Conservation (phyloP, 2,329 filamentous ascomycete genomes). For the Tolypocladium tropicale region DNA sequence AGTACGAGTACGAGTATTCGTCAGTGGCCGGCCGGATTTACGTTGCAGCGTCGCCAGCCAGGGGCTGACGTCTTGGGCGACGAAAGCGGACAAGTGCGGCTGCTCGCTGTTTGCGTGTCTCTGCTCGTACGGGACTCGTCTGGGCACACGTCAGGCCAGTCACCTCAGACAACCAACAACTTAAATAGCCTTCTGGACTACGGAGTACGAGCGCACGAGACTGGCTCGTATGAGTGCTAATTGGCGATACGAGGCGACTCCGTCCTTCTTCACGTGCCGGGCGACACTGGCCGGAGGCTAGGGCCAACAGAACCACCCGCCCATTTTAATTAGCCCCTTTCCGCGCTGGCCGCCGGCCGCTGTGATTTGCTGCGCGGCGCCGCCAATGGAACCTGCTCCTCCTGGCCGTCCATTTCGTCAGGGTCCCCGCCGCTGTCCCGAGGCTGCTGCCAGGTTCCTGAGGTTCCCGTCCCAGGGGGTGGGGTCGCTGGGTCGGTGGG, state of each 20-base stretch:
- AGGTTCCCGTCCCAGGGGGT: background rate
- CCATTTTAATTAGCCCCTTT: background rate
- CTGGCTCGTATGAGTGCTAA: background rate
- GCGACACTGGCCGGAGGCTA: background rate
- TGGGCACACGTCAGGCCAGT: no score
- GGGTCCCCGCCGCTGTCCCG: background rate
- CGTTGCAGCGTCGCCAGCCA: no score
- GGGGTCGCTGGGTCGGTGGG: no score
- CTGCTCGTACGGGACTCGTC: no score
- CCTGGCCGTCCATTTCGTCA: background rate
- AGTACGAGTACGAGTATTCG: no score
- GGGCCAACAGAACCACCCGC: background rate
- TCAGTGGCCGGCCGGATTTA: no score
- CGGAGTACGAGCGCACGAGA: no score
- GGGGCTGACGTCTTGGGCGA: background rate
- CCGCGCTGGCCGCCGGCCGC: background rate
- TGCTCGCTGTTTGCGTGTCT: background rate
- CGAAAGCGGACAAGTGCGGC: background rate
- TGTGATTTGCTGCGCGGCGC: background rate
- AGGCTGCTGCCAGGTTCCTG: background rate
- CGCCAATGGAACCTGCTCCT: background rate
- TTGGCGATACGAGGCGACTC: background rate
- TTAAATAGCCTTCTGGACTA: no score
- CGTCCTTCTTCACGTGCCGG: background rate
- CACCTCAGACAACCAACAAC: no score